These are phyloP conservation scores for Dacryopinax spathularia DNA, from an alignment of 768 basidiomycete species.

Conservation along the genomic window DNA sequence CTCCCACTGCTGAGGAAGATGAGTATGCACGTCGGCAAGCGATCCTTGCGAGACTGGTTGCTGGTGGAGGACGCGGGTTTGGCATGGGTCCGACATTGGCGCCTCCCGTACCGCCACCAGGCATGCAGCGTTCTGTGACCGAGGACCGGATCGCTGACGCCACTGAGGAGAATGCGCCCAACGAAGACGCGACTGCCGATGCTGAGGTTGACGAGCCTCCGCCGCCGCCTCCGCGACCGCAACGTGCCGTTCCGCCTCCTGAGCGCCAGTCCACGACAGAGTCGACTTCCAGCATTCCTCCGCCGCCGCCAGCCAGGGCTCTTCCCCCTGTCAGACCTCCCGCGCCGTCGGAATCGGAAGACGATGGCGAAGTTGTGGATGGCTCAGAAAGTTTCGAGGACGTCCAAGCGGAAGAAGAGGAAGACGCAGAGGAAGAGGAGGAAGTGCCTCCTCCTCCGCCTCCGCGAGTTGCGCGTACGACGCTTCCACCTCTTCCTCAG, in stretches of 20 bases:
- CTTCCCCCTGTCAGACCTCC: not conserved
- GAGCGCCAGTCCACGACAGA: conserved; percentile 11
- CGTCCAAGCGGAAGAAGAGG: conserved; percentile 58
- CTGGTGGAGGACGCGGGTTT: conserved; percentile 43
- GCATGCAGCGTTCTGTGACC: conserved; percentile 10
- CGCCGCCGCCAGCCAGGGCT: conserved; percentile 2
- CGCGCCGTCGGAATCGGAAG: conserved; percentile 35
- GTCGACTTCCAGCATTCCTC: conserved; percentile 15
- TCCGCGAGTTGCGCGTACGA: conserved; percentile 28
- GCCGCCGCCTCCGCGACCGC: conserved; percentile 13
- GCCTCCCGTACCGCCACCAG: conserved; percentile 15
- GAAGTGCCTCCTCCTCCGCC: conserved; percentile 41
- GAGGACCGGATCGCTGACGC: conserved; percentile 10
- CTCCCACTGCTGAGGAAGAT: conserved; percentile 18
- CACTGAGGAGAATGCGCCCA: not conserved
- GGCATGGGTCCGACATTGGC: conserved; percentile 35
- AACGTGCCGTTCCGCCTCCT: not conserved
- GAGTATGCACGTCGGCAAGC: conserved; percentile 45
- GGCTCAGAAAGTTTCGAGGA: too few relatives aligned
- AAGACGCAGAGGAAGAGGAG: conserved; percentile 31
- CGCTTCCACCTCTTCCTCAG: conserved; percentile 11
- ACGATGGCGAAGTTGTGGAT: conserved; percentile 51
- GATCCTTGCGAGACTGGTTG: conserved; percentile 41
- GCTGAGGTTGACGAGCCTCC: conserved; percentile 14
- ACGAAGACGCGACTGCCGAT: not conserved